These are phyloP conservation scores for Pythium sukuiense DNA, from an alignment of 352 stramenopile genomes.

Conservation along the genomic window DNA sequence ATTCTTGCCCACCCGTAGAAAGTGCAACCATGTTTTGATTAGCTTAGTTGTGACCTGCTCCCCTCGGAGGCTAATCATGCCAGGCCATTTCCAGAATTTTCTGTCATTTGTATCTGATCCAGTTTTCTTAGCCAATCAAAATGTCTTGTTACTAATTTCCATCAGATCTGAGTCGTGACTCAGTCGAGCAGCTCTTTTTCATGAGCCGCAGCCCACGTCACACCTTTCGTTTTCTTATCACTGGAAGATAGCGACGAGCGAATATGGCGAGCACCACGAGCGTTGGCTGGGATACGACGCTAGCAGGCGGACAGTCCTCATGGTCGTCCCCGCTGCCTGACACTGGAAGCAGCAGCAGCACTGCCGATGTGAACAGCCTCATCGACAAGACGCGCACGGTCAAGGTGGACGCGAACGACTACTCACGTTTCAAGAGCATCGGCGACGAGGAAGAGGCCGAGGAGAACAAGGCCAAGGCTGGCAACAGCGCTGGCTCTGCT, in stretches of 20 bases:
- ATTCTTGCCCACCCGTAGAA: neutral
- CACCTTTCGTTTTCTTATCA: neutral
- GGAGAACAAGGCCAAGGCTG: conserved; percentile 12
- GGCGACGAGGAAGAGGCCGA: conserved; percentile 33
- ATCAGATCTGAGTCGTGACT: conserved; percentile 3
- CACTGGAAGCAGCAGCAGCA: neutral
- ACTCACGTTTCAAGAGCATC: conserved; percentile 86
- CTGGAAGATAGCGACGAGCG: neutral
- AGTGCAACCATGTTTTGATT: neutral
- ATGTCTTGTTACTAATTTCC: neutral
- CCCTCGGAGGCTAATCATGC: neutral
- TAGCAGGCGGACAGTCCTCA: conserved; percentile 25
- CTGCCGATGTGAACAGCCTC: conserved; percentile 41
- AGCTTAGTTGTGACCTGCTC: neutral
- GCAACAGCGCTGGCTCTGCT: neutral
- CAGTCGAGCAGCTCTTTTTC: conserved; percentile 4
- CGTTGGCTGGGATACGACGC: conserved; percentile 53
- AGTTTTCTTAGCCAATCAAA: neutral
- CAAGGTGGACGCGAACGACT: conserved; percentile 82
- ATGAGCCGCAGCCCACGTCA: neutral
- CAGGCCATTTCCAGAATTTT: conserved; percentile 1
- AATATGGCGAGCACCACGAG: conserved; percentile 26
- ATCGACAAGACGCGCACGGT: conserved; percentile 65
- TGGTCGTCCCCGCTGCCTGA: conserved; percentile 25
- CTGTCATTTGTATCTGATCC: neutral